Base-by-base conservation (phyloP, 2,329 filamentous ascomycete species). In the Colletotrichum sp. region DNA sequence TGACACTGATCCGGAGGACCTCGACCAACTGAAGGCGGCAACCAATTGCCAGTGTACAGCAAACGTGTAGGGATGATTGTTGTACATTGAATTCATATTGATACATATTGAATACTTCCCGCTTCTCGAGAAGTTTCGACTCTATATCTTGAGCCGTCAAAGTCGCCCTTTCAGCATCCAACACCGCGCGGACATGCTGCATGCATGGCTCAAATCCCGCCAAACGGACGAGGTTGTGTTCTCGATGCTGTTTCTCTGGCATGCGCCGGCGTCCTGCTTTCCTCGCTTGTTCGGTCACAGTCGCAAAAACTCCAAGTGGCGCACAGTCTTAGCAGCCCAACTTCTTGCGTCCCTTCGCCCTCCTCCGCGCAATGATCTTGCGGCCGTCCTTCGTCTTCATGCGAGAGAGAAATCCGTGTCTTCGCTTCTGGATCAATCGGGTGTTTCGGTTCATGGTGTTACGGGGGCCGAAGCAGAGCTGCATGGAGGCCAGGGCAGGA, bases 381-480 rank as follows among this genome's bases (percentile, higher is more conserved):
- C 87, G 84, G 5, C 91, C 91, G 12, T 86, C 88, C 80, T 86
- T 87, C 61, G 87, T 88, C 78, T 87, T 84, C 78, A 87, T 82
- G 48, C 91, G 85, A 78, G 85, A 87, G 64, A 93, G 82, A 79
- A 92, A 93, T 1, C 91, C 91, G 78, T 90, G 88, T 78, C 90
- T 87, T 28, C 91, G 86, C 86, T 92, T 92, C 83, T 92, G 89
- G 16, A 92, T 82, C 70, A 92, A 84, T 43, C 91, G 86, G 71
- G 88, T 91, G 71, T 87, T 84, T 66, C 86, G 84, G 71, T 89
- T 87, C 89, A 92, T 89, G 36, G 89, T 92, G 80, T 90, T 87
- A 75, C 90, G 88, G 64, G 90, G 91, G 2, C 90, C 91, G 84
- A 88, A 92, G 71, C 91, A 89, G 78, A 92, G 84, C 84, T 92